Percentiles rank a stretch among this genome's conserved stretches.
Conservation (phyloP, 805 yeast genomes). For the Barnettozyma salicaria region DNA sequence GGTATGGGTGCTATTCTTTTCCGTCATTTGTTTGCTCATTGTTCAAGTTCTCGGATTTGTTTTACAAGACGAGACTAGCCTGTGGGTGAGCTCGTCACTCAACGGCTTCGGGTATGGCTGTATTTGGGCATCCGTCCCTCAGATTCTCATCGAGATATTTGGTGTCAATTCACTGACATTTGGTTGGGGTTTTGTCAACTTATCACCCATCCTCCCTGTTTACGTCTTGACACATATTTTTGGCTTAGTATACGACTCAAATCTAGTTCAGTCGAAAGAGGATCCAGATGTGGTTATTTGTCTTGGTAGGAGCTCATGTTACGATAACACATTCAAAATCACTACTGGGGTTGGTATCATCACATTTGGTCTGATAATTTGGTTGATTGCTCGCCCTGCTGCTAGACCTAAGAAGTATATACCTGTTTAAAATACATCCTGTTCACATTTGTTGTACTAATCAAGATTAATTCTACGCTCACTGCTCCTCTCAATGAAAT, state of each 20-base stretch:
- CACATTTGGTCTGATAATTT: slow-evolving; percentile 11
- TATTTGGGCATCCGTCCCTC: slow-evolving; percentile 65
- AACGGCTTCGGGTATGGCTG: slow-evolving; percentile 72
- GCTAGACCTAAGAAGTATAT: slow-evolving; percentile 2
- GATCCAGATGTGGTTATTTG: slow-evolving; percentile 17
- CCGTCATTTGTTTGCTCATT: slow-evolving; percentile 40
- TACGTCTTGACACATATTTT: slow-evolving; percentile 54
- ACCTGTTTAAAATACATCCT: slow-evolving; percentile 2
- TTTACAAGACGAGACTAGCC: slow-evolving; percentile 28
- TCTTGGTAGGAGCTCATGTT: slow-evolving; percentile 26
- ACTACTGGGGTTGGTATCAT: slow-evolving; percentile 29
- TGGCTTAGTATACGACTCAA: slow-evolving; percentile 57
- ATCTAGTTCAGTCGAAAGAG: slow-evolving; percentile 20
- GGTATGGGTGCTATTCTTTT: slow-evolving; percentile 47
- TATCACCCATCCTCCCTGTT: slow-evolving; percentile 61
- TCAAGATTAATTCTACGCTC: too few species aligned
- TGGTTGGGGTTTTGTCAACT: slow-evolving; percentile 67
- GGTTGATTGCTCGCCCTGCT: slow-evolving; percentile 16
- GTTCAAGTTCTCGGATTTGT: slow-evolving; percentile 46
- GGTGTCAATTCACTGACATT: slow-evolving; percentile 63
- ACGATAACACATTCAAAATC: slow-evolving; percentile 36
- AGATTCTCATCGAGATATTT: slow-evolving; percentile 68
- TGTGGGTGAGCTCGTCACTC: slow-evolving; percentile 48
- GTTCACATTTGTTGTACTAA: too few species aligned
- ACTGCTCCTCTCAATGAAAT: too few species aligned